These are phyloP conservation scores for Trichophyton rubrum DNA, from an alignment of 2,329 filamentous ascomycete species.

Conservation along the genomic window DNA sequence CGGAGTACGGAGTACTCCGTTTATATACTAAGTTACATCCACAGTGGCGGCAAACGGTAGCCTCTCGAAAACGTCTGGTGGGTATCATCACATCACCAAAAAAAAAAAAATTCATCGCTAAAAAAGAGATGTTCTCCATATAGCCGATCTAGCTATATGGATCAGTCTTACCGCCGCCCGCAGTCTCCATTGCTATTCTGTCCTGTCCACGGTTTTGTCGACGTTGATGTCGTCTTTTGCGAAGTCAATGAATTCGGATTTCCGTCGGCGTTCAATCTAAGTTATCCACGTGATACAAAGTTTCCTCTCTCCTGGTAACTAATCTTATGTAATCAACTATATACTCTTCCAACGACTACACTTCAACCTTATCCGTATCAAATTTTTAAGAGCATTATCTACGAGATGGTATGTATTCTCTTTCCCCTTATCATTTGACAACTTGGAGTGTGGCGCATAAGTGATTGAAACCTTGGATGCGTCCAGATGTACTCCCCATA, in stretches of 20 bases:
- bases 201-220: background rate
- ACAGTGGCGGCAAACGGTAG: background rate
- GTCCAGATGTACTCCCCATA: constrained; percentile 25
- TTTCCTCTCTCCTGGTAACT: too few relatives aligned
- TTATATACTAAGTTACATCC: background rate
- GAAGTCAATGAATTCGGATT: too few relatives aligned
- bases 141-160: background rate
- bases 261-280: too few relatives aligned
- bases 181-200: background rate
- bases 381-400: too few relatives aligned
- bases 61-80: background rate
- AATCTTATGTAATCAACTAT: too few relatives aligned
- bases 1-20: background rate
- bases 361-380: too few relatives aligned
- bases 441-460: background rate
- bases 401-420: too few relatives aligned
- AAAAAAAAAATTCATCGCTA: too few relatives aligned
- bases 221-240: background rate
- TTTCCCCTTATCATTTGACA: too few relatives aligned
- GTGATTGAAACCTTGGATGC: background rate
- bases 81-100: background rate
- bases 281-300: too few relatives aligned
- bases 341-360: too few relatives aligned
- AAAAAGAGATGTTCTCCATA: background rate
- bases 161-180: background rate